phyloP scores from a whole-genome alignment of 2,329 filamentous ascomycete species.

The Diaporthe vaccinii region DNA sequence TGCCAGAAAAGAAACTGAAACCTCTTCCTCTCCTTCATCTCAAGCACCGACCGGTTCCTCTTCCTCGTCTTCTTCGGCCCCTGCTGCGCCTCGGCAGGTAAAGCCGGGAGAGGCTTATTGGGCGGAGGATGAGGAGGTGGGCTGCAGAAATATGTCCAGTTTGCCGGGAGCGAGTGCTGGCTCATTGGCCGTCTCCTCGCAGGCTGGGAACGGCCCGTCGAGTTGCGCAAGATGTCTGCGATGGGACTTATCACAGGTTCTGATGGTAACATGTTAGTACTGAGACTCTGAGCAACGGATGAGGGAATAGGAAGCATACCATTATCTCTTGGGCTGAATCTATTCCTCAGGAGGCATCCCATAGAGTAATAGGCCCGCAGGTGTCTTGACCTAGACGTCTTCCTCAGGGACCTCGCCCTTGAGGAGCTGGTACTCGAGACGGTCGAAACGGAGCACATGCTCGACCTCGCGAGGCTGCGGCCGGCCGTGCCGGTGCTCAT shows the following conservation, averaged over 20 bases:
- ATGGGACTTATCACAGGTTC: constrained; percentile 19
- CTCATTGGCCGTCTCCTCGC: constrained; percentile 6
- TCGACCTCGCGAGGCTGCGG: constrained; percentile 32
- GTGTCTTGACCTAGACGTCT: constrained; percentile 37
- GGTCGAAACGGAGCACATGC: constrained; percentile 34
- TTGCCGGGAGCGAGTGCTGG: constrained; percentile 23
- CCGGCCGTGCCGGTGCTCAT: constrained; percentile 23
- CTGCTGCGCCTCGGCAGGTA: constrained; percentile 8
- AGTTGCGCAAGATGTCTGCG: constrained; percentile 21
- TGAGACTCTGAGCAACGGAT: fast-evolving
- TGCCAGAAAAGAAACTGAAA: constrained; percentile 30
- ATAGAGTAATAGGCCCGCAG: constrained; percentile 40
- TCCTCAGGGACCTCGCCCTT: constrained; percentile 37
- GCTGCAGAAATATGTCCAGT: constrained; percentile 25
- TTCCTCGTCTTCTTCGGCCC: constrained; percentile 24
- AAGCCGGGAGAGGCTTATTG: constrained; percentile 29
- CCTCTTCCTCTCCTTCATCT: constrained; percentile 32
- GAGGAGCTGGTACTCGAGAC: constrained; percentile 27
- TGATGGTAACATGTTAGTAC: background rate
- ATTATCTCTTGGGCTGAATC: background rate
- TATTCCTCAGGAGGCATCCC: constrained; percentile 29
- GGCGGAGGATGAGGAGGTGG: constrained; percentile 29
- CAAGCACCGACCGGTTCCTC: constrained; percentile 20
- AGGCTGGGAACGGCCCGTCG: constrained; percentile 3
- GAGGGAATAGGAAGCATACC: background rate